phyloP scores from a whole-genome alignment of 148 eudicot species.

The Fagopyrum homotropicum region DNA sequence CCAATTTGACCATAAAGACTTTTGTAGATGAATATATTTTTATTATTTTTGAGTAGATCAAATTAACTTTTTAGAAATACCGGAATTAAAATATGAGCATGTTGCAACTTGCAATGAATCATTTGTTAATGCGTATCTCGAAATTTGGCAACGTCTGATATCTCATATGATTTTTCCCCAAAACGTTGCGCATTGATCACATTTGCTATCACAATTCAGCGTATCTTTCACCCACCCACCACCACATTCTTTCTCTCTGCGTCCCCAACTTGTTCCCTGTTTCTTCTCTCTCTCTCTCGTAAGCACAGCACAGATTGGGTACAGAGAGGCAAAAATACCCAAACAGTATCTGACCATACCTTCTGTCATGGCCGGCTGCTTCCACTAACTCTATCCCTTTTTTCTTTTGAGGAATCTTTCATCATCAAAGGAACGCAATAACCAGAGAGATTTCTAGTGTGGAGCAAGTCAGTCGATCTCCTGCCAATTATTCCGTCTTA shows the following conservation, averaged over 20 bases:
- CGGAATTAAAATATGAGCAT: no score
- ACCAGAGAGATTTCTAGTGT: background rate
- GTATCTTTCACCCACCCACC: conserved; percentile 2
- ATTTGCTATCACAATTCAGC: background rate
- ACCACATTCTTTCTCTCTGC: background rate
- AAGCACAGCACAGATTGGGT: conserved; percentile 10
- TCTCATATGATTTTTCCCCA: background rate
- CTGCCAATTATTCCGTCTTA: background rate
- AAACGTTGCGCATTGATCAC: background rate
- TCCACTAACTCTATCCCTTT: background rate
- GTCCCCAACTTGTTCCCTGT: conserved; percentile 6
- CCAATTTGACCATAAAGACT: no score
- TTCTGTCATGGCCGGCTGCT: conserved; percentile 1
- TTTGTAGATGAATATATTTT: no score
- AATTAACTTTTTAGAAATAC: no score
- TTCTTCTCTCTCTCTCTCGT: conserved; percentile 7
- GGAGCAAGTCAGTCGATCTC: conserved; percentile 11
- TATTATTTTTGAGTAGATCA: no score
- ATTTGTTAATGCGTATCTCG: no score
- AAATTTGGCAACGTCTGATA: no score
- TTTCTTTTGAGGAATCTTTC: background rate
- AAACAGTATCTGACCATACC: background rate
- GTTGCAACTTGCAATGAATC: no score
- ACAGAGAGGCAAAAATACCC: conserved; percentile 5
- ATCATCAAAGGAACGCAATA: background rate